phyloP scores from a whole-genome alignment of 1,284 basidiomycete species.

The Moesziomyces sp. region DNA sequence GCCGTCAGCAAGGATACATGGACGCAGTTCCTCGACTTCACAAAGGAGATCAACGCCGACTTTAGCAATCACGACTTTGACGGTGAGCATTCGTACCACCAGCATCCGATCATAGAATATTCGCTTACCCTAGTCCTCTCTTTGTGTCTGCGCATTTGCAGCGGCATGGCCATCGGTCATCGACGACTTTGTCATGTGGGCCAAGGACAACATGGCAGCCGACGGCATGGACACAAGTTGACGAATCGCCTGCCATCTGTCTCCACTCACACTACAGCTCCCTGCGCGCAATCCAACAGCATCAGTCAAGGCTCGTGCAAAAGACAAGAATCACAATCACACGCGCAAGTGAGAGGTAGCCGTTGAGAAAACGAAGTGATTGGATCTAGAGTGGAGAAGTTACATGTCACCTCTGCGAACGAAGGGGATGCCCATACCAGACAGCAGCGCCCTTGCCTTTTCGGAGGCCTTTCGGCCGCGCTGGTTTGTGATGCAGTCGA shows the following conservation, averaged over 20 bases:
- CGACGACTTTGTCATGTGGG: constrained; percentile 79
- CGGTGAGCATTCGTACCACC: constrained; percentile 71
- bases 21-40: constrained; percentile 82
- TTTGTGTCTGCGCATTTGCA: constrained; percentile 68
- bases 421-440: constrained; percentile 64
- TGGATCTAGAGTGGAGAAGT: background rate
- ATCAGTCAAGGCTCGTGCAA: too few species aligned
- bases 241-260: too few species aligned
- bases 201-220: constrained; percentile 32
- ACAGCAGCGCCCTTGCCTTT: constrained; percentile 59
- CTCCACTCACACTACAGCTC: too few species aligned
- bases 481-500: constrained; percentile 66
- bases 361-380: background rate
- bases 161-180: constrained; percentile 89
- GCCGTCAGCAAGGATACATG: constrained; percentile 95
- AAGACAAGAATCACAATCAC: too few species aligned
- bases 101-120: too few species aligned
- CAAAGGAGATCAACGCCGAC: constrained; percentile 81
- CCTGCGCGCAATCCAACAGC: too few species aligned
- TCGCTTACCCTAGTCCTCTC: too few species aligned
- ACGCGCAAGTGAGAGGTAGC: too few species aligned
- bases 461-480: constrained; percentile 62
- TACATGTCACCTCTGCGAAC: constrained; percentile 59
- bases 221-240: constrained; percentile 57
- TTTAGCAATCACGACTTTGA: constrained; percentile 86